A percentile compares a stretch with the other conserved stretches of the same genome.
Conservation (phyloP, 306 rosid species). For the Abrus pulchellus region DNA sequence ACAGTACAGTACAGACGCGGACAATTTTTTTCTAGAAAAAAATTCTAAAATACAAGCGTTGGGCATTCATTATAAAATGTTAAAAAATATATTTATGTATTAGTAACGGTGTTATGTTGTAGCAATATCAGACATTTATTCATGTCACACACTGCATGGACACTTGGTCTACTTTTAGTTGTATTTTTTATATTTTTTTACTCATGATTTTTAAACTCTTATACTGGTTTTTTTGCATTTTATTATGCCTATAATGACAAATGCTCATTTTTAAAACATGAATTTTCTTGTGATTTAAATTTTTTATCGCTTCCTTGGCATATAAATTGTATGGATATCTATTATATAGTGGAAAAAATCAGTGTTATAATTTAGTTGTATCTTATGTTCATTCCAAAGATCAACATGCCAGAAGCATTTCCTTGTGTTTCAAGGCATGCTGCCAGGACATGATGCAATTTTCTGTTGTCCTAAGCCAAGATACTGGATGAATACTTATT, state of each 20-base stretch:
- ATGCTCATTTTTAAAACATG: background rate
- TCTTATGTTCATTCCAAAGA: background rate
- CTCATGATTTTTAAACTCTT: background rate
- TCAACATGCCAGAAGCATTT: background rate
- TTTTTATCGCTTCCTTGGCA: background rate
- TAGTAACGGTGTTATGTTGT: background rate
- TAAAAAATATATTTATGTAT: background rate
- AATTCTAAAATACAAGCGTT: background rate
- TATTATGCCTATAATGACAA: background rate
- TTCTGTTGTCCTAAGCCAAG: background rate
- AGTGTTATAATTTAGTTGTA: background rate
- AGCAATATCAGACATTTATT: background rate
- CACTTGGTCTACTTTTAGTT: background rate
- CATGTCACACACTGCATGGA: background rate
- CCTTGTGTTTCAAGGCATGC: slow-evolving; percentile 10
- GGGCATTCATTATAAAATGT: background rate
- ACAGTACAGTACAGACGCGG: background rate
- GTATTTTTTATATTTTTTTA: background rate
- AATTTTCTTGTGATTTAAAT: background rate
- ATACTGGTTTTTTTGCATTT: background rate
- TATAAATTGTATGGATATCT: background rate
- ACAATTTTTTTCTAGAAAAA: background rate
- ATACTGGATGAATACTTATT: background rate
- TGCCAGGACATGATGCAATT: background rate
- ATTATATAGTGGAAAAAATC: background rate